Conservation (phyloP, 192 early-diverging fungal genomes). For the Backusella tarrabulga region DNA sequence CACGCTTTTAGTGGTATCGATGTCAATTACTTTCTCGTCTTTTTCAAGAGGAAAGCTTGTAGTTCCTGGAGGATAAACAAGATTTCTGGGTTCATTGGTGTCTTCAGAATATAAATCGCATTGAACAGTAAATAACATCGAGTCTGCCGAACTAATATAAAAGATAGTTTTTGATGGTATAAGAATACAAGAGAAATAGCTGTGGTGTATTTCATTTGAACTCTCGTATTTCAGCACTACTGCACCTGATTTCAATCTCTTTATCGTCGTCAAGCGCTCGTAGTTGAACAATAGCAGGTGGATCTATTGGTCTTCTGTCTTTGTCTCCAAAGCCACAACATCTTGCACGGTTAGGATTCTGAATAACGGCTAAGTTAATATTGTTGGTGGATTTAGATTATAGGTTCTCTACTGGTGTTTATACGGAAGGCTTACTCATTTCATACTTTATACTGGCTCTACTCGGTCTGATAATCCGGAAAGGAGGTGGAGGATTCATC, state of each 20-base stretch:
- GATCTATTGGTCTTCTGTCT: slow-evolving; percentile 71
- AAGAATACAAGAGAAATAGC: background rate
- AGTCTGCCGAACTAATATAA: slow-evolving; percentile 30
- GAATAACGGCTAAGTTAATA: slow-evolving; percentile 41
- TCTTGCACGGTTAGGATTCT: slow-evolving; percentile 64
- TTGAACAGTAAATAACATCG: slow-evolving; percentile 56
- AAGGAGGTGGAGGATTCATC: background rate
- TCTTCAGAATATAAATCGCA: slow-evolving; percentile 55
- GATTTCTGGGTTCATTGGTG: slow-evolving; percentile 45
- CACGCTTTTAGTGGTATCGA: slow-evolving; percentile 39
- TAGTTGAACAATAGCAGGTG: slow-evolving; percentile 68
- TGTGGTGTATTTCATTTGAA: background rate
- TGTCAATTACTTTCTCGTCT: slow-evolving; percentile 5
- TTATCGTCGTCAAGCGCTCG: slow-evolving; percentile 54
- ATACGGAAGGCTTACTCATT: background rate
- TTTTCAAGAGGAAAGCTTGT: background rate
- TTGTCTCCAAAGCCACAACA: slow-evolving; percentile 81
- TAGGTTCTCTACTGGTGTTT: background rate
- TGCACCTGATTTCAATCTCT: slow-evolving; percentile 19
- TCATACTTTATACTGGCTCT: slow-evolving; percentile 4
- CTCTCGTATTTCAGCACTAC: slow-evolving; percentile 11
- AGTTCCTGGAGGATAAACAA: slow-evolving; percentile 45
- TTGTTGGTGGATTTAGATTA: slow-evolving; percentile 10
- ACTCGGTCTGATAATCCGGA: slow-evolving; percentile 1
- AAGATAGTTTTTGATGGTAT: background rate